These are phyloP conservation scores for Melastoma malabathricum DNA, from an alignment of 345 rosid genomes.

Conservation along the genomic window DNA sequence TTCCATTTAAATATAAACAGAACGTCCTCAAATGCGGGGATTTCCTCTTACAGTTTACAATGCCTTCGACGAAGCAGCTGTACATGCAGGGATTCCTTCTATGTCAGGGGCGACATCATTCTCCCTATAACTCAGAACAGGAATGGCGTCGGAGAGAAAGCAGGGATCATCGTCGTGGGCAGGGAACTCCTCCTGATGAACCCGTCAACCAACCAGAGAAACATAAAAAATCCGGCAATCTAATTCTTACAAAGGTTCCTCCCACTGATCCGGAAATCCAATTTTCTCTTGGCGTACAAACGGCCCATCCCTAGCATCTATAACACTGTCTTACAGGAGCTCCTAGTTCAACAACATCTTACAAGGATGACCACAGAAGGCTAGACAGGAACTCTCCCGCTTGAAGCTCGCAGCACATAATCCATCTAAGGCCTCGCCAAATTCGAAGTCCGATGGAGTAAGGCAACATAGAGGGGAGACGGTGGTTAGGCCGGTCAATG, in stretches of 20 bases:
- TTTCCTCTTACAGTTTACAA: too few species aligned
- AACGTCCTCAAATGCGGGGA: too few species aligned
- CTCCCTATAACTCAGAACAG: conserved; percentile 1
- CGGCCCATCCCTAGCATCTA: conserved; percentile 91
- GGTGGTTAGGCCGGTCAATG: too few species aligned
- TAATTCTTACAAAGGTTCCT: conserved; percentile 10
- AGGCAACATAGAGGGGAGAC: conserved; percentile 25
- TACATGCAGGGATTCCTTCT: too few species aligned
- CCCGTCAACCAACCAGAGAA: not conserved
- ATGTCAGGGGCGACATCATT: too few species aligned
- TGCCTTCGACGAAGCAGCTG: not conserved
- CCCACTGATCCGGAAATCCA: conserved; percentile 71
- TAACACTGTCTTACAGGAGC: conserved; percentile 73
- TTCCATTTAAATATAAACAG: too few species aligned
- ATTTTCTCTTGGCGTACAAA: conserved; percentile 67
- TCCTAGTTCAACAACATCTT: conserved; percentile 94
- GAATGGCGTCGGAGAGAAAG: conserved; percentile 13
- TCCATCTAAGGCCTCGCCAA: conserved; percentile 24
- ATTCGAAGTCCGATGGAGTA: too few species aligned
- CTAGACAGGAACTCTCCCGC: too few species aligned
- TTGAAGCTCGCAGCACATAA: conserved; percentile 38
- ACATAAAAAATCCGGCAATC: too few species aligned
- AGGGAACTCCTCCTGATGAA: conserved; percentile 3
- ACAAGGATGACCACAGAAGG: conserved; percentile 62
- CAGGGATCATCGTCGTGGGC: conserved; percentile 6